These are phyloP conservation scores for Xerocomellus intermedius DNA, from an alignment of 768 basidiomycete species.

Conservation along the genomic window DNA sequence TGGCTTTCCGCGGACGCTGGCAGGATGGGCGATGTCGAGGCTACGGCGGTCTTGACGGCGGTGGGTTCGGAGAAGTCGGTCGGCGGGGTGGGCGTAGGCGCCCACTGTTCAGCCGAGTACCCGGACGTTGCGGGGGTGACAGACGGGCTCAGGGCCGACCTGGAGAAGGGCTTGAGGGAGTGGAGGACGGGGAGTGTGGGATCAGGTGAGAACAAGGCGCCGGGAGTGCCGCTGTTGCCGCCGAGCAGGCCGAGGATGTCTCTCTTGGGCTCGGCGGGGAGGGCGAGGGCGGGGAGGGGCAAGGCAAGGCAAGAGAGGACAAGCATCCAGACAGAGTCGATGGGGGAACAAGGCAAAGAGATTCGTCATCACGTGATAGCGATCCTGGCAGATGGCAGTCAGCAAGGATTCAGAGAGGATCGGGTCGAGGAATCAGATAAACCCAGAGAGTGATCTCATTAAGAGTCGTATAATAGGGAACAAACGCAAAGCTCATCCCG, in stretches of 20 bases:
- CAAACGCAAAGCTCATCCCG: conserved; percentile 46
- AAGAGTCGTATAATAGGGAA: conserved; percentile 63
- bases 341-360: no score
- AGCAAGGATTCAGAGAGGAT: not conserved
- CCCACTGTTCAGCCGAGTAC: not conserved
- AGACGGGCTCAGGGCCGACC: not conserved
- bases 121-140: not conserved
- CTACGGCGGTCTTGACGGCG: not conserved
- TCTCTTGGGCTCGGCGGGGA: not conserved
- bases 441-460: conserved; percentile 46
- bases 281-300: not conserved
- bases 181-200: not conserved
- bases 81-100: not conserved
- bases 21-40: conserved; percentile 3
- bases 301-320: not conserved
- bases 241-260: conserved; percentile 21
- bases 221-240: not conserved
- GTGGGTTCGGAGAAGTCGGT: not conserved
- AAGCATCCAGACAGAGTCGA: not conserved
- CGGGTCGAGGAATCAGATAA: conserved; percentile 37
- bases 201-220: not conserved
- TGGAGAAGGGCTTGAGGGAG: not conserved
- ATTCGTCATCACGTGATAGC: conserved; percentile 1
- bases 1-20: conserved; percentile 8
- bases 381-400: no score